Base-by-base conservation (phyloP, 257 asterid species). In the Capsicum rhomboideum region DNA sequence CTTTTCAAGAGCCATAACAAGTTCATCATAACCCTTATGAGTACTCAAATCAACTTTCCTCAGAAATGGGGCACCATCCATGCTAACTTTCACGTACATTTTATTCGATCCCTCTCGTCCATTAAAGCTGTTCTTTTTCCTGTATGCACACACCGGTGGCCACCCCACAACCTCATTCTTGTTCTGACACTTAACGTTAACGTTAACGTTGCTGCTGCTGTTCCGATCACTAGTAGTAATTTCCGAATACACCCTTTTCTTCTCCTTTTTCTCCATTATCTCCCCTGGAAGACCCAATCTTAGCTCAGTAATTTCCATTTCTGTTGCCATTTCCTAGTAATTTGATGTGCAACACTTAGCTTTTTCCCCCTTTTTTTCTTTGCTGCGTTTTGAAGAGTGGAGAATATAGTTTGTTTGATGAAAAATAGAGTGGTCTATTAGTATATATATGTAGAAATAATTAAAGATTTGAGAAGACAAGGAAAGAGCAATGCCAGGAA, bases 1-100 rank as follows among this genome's bases (percentile, higher is more conserved):
- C 12, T 88, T 84, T 2, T 94, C 91, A 84, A 95, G 91, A 55
- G 93, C 95, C 84, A 80, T 18, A 29, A 89, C 85, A 77, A 95
- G 97, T 84, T 95, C 85, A 61, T 72, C 63, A 54, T 95, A 94
- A 4, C 84, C 75, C 74, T 89, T 92, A 10, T 90, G 91, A 37
- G 61, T 84, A 26, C 87, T 72, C 90, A 95, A 84, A 85, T 93
- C 94, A 68, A 95, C 85, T 90, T 95, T 95, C 63, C 99, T 87
- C 78, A 95, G 88, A 84, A 91, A 94, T 1, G 98, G 99, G 0
- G 93, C 99, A 1, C 99, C 99, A 61, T 94, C 99, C 94, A 94
- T 88, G 88, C 97, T 91, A 53, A 95, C 98, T 78, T 95, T 95
- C 82, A 93, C 97, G 89, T 92, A 91, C 92, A 89, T 88, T 82